Conservation (phyloP, 208 protist species). For the Wallacemonas sp. region DNA sequence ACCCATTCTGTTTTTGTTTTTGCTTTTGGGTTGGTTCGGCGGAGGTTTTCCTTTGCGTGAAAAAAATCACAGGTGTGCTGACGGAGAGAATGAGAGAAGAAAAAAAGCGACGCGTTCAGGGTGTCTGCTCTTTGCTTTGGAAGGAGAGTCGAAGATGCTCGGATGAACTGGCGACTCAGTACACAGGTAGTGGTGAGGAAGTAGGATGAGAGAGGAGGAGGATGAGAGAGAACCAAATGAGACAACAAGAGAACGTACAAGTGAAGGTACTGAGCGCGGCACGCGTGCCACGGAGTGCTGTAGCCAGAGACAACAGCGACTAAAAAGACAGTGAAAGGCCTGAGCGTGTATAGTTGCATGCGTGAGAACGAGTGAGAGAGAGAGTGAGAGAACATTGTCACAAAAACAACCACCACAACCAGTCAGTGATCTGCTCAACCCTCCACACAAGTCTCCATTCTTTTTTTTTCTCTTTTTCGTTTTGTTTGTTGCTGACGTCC, state of each 20-base stretch:
- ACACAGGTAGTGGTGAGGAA: not conserved
- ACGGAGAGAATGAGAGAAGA: not conserved
- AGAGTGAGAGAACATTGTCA: too few species aligned
- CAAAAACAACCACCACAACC: too few species aligned
- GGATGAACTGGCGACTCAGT: too few species aligned
- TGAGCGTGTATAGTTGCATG: too few species aligned
- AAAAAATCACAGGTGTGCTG: not conserved
- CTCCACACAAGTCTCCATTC: not conserved
- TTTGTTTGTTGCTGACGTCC: not conserved
- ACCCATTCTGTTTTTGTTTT: conserved; percentile 25
- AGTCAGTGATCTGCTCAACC: too few species aligned
- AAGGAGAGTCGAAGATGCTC: too few species aligned
- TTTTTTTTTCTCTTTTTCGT: conserved; percentile 5
- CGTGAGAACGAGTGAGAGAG: too few species aligned
- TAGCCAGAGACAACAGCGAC: too few species aligned
- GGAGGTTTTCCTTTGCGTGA: not conserved
- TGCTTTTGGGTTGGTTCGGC: conserved; percentile 4
- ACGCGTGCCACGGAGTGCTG: too few species aligned
- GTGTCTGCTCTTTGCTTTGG: conserved; percentile 3
- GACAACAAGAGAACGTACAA: too few species aligned
- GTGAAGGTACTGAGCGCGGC: too few species aligned
- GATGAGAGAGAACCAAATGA: not conserved
- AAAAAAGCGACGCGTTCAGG: not conserved
- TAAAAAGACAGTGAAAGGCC: too few species aligned
- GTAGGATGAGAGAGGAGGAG: not conserved